A percentile compares a stretch with the other conserved stretches of the same genome.
Conservation (phyloP, 192 early-diverging fungal genomes). For the Linnemannia zychae region DNA sequence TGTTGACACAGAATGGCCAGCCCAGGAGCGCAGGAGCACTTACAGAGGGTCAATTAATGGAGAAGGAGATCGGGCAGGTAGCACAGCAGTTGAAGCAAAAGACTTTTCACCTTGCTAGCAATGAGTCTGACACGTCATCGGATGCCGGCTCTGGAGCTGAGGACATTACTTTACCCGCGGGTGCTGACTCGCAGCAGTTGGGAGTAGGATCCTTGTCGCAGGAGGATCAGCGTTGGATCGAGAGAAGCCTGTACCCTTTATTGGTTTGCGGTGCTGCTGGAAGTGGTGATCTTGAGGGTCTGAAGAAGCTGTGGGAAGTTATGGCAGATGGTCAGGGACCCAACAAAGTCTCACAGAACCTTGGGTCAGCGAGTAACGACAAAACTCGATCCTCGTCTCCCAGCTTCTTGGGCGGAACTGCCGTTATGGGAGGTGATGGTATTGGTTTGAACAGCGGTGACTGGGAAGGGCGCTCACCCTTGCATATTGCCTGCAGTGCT, state of each 20-base stretch:
- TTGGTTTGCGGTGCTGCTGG: conserved; percentile 88
- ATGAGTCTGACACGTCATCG: conserved; percentile 14
- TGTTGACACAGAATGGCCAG: conserved; percentile 8
- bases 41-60: background rate
- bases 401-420: conserved; percentile 44
- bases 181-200: conserved; percentile 13
- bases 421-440: conserved; percentile 31
- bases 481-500: conserved; percentile 89
- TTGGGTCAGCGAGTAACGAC: conserved; percentile 6
- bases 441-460: conserved; percentile 30
- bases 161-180: background rate
- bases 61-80: background rate
- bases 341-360: conserved; percentile 26
- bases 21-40: background rate
- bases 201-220: conserved; percentile 48
- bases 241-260: conserved; percentile 85
- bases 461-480: conserved; percentile 76
- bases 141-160: conserved; percentile 3
- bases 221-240: conserved; percentile 76
- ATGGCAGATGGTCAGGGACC: conserved; percentile 38
- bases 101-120: conserved; percentile 5
- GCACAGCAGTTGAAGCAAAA: conserved; percentile 8
- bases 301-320: conserved; percentile 73
- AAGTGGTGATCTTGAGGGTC: conserved; percentile 86
- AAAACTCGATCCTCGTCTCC: conserved; percentile 4